Evolutionary conservation across 2,329 filamentous ascomycete species (phyloP).

Genomic region (Lasiodiplodia sp.): DNA sequence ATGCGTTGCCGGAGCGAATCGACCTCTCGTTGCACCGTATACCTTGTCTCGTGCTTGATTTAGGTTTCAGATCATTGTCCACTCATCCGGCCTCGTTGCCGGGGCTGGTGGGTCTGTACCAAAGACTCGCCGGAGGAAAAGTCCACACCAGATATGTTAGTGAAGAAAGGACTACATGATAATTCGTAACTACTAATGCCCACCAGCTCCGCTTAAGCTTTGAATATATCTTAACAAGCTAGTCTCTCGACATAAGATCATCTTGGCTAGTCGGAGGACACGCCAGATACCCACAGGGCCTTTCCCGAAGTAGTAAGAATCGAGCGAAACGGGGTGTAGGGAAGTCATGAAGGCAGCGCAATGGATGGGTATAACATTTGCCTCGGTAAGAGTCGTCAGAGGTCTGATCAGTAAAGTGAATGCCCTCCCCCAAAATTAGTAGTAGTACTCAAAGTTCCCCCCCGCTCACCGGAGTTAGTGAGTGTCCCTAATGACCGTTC

Average conservation of each 20-base stretch:
- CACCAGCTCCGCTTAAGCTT: neutral
- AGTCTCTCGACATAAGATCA: neutral
- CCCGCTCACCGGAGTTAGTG: neutral
- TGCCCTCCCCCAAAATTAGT: neutral
- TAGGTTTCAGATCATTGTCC: neutral
- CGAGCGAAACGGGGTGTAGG: neutral
- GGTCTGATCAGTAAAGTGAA: neutral
- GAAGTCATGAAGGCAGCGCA: neutral
- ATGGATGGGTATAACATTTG: constrained; percentile 1
- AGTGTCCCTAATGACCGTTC: constrained; percentile 1
- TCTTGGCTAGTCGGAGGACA: neutral
- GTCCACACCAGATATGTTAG: neutral
- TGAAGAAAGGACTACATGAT: neutral
- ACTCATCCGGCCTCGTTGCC: neutral
- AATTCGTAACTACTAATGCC: neutral
- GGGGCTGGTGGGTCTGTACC: neutral
- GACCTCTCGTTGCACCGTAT: neutral
- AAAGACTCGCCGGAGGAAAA: neutral
- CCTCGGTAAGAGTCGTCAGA: neutral
- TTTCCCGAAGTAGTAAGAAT: neutral
- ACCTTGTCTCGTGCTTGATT: neutral
- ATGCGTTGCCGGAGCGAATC: neutral
- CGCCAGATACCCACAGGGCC: neutral
- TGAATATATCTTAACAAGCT: neutral
- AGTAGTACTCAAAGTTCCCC: neutral